phyloP scores from a whole-genome alignment of 805 yeast genomes.

The Pichia cephalocereana region DNA sequence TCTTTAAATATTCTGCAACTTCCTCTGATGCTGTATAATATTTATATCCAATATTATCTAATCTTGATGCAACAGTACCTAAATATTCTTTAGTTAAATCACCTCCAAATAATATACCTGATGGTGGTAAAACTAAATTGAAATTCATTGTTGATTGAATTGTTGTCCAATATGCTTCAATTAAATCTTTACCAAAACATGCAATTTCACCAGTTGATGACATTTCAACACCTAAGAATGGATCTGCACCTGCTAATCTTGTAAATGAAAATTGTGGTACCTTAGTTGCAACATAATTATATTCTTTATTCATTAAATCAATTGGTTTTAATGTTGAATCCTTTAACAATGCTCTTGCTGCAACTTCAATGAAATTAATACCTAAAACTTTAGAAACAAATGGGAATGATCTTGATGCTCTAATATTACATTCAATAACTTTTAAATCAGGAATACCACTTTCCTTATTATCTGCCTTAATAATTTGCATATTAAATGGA shows the following conservation, averaged over 20 bases:
- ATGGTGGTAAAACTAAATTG: constrained; percentile 84
- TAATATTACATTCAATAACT: constrained; percentile 96
- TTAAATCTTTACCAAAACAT: constrained; percentile 77
- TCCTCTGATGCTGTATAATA: constrained; percentile 67
- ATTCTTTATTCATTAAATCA: constrained; percentile 68
- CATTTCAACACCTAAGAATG: constrained; percentile 98
- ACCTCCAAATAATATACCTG: constrained; percentile 91
- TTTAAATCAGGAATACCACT: constrained; percentile 56
- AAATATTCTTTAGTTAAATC: constrained; percentile 65
- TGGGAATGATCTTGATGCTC: constrained; percentile 99
- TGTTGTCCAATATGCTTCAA: constrained; percentile 97
- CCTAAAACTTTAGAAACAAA: constrained; percentile 97
- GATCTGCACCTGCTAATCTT: constrained; percentile 98
- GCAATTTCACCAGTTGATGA: constrained; percentile 99
- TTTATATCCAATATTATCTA: constrained; percentile 71
- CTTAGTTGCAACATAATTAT: constrained; percentile 87
- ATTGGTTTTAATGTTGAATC: constrained; percentile 69
- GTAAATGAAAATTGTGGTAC: constrained; percentile 99
- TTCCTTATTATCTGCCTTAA: constrained; percentile 60
- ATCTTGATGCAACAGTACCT: constrained; percentile 61
- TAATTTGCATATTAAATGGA: constrained; percentile 97
- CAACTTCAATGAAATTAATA: constrained; percentile 87
- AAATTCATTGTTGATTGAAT: constrained; percentile 97
- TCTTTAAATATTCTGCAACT: constrained; percentile 61
- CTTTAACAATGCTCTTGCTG: constrained; percentile 77